phyloP scores from a whole-genome alignment of 2,329 filamentous ascomycete genomes.

The Emergomyces orientalis region DNA sequence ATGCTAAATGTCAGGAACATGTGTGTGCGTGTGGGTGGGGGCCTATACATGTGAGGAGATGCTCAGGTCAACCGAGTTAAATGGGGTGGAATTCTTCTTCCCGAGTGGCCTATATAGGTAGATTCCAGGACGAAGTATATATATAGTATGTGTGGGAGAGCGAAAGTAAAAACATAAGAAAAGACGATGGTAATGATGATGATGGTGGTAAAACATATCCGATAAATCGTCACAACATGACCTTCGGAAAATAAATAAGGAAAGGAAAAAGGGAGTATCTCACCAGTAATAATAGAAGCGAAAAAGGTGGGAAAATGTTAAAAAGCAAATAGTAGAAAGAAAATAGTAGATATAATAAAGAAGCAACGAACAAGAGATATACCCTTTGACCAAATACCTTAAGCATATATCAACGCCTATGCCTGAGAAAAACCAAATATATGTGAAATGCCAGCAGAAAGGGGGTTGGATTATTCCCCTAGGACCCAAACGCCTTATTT shows the following conservation, averaged over 20 bases:
- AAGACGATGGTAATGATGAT: not conserved
- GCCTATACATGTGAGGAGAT: not conserved
- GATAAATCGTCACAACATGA: slow-evolving; percentile 2
- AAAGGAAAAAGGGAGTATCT: not conserved
- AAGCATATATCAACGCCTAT: slow-evolving; percentile 2
- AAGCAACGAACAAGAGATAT: not conserved
- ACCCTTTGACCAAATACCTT: slow-evolving; percentile 2
- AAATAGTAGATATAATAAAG: not conserved
- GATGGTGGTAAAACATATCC: not conserved
- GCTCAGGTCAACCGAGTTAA: not conserved
- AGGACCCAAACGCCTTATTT: slow-evolving; percentile 6
- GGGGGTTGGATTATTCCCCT: not conserved
- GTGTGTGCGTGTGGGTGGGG: not conserved
- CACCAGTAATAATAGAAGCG: not conserved
- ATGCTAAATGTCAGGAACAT: not conserved
- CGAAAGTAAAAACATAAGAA: not conserved
- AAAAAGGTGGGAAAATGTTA: not conserved
- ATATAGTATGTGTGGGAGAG: not conserved
- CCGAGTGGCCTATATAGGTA: not conserved
- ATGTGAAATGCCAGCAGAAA: slow-evolving; percentile 2
- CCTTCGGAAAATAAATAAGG: not conserved
- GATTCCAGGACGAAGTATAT: not conserved
- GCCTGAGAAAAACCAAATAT: not conserved
- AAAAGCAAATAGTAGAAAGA: not conserved
- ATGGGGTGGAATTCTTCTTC: not conserved